Conservation (phyloP, 2,329 filamentous ascomycete genomes). For the Aspergillus fischeri region DNA sequence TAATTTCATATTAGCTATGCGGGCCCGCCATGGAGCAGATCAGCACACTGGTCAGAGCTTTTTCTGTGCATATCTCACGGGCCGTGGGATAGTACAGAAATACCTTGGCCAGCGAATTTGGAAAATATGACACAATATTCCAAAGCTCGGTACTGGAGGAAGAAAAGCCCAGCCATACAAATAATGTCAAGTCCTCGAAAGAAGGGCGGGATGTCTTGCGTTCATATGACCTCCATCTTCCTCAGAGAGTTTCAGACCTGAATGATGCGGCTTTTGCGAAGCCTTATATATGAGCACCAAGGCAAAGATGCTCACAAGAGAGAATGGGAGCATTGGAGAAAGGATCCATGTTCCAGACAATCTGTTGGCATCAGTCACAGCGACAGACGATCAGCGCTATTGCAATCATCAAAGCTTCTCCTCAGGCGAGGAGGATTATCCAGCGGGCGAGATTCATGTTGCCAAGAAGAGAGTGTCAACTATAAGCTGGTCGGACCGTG, state of each 20-base stretch:
- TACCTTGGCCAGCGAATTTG: no score
- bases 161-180: not conserved
- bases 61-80: no score
- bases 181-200: not conserved
- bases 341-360: not conserved
- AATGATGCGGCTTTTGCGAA: not conserved
- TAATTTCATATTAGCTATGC: no score
- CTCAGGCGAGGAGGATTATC: not conserved
- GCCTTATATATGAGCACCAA: not conserved
- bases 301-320: not conserved
- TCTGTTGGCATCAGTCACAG: not conserved
- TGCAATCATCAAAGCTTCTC: not conserved
- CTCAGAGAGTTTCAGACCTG: not conserved
- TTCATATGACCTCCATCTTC: not conserved
- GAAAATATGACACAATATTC: not conserved
- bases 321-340: not conserved
- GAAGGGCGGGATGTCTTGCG: not conserved
- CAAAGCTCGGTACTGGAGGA: not conserved
- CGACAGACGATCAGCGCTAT: not conserved
- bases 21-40: no score
- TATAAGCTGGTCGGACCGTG: not conserved
- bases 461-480: not conserved
- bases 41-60: no score
- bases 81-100: no score
- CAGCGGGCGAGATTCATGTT: constrained; percentile 1